Conservation (phyloP, 257 asterid species). For the Salvia splendens region DNA sequence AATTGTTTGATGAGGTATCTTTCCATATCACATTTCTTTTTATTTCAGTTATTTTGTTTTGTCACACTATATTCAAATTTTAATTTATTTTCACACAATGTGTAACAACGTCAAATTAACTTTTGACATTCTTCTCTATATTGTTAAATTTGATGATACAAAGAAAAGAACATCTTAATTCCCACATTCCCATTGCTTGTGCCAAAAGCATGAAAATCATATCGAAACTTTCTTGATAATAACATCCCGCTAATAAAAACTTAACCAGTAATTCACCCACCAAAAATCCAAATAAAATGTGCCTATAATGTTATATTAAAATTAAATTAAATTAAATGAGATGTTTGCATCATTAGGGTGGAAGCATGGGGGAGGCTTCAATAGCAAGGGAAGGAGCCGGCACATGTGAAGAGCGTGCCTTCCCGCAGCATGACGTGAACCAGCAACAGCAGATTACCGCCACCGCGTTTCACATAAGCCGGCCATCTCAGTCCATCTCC, state of each 20-base stretch:
- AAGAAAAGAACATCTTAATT: constrained; percentile 41
- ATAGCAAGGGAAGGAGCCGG: constrained; percentile 57
- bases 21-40: no score
- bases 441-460: constrained; percentile 46
- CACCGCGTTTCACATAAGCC: constrained; percentile 65
- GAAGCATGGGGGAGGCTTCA: constrained; percentile 60
- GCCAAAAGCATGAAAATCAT: constrained; percentile 47
- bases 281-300: no score
- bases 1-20: constrained; percentile 77
- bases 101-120: no score
- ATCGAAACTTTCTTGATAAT: constrained; percentile 46
- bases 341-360: constrained; percentile 52
- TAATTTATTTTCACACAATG: no score
- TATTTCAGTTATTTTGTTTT: no score
- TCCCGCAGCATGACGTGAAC: constrained; percentile 50
- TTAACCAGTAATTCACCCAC: constrained; percentile 36
- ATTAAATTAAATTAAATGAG: not conserved
- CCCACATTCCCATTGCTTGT: constrained; percentile 40
- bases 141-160: not conserved
- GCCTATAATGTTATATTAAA: no score
- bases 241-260: constrained; percentile 36
- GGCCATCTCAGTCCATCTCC: constrained; percentile 83
- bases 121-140: no score
- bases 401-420: constrained; percentile 53
- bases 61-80: no score